phyloP scores from a whole-genome alignment of 306 rosid species.

The Cucurbita pepo region DNA sequence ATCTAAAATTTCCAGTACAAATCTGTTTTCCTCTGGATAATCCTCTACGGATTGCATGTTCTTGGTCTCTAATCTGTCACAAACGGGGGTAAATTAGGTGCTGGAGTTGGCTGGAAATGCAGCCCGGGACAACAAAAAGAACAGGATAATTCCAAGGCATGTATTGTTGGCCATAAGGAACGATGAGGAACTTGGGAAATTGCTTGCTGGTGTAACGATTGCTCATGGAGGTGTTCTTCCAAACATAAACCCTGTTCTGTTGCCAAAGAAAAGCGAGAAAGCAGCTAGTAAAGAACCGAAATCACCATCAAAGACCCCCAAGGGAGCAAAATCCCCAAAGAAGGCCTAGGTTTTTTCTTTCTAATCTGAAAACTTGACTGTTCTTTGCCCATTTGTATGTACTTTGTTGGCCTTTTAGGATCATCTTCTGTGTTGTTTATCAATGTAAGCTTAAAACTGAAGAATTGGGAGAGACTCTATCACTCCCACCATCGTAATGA shows the following conservation, averaged over 20 bases:
- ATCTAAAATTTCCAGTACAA: neutral
- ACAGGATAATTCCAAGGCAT: constrained; percentile 60
- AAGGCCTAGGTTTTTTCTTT: constrained; percentile 19
- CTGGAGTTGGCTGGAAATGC: constrained; percentile 90
- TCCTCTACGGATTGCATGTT: neutral
- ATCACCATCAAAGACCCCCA: constrained; percentile 48
- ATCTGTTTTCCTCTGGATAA: neutral
- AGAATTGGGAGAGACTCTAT: neutral
- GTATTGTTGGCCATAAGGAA: constrained; percentile 63
- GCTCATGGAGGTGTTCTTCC: constrained; percentile 88
- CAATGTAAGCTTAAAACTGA: neutral
- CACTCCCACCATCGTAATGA: neutral
- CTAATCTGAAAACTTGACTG: neutral
- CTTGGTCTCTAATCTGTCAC: neutral
- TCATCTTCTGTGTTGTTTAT: neutral
- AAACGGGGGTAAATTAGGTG: constrained; percentile 22
- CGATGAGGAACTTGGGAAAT: constrained; percentile 73
- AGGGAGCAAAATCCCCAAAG: constrained; percentile 59
- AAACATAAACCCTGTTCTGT: constrained; percentile 55
- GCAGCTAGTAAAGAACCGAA: constrained; percentile 31
- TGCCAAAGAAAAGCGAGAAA: constrained; percentile 54
- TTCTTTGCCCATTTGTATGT: constrained; percentile 16
- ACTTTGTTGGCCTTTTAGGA: constrained; percentile 7
- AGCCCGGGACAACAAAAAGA: constrained; percentile 80
- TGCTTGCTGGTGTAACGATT: constrained; percentile 69